phyloP scores from a whole-genome alignment of 345 rosid species.

The Lepidium sativum region DNA sequence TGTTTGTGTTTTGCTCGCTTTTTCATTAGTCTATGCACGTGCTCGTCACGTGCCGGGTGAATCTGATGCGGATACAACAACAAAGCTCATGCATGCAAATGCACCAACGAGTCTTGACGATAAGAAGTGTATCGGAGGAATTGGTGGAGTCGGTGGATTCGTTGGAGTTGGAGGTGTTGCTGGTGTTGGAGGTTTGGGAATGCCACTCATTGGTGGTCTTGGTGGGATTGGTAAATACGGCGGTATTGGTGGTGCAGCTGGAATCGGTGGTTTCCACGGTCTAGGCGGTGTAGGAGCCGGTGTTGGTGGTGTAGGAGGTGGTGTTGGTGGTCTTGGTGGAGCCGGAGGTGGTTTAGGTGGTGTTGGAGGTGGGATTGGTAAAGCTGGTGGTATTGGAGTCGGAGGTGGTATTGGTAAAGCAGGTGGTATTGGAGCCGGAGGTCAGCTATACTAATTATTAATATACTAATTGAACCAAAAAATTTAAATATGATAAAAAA shows the following conservation, averaged over 20 bases:
- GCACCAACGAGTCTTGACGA: slow-evolving; percentile 38
- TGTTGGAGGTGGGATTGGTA: slow-evolving; percentile 23
- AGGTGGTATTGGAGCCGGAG: slow-evolving; percentile 16
- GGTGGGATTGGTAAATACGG: slow-evolving; percentile 55
- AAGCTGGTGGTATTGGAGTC: slow-evolving; percentile 15
- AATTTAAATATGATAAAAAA: too few relatives aligned
- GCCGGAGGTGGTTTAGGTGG: slow-evolving; percentile 26
- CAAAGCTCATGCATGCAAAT: slow-evolving; percentile 27
- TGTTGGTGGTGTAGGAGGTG: slow-evolving; percentile 18
- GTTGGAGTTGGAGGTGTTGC: slow-evolving; percentile 65
- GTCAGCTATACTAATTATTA: neutral
- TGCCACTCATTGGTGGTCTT: slow-evolving; percentile 52
- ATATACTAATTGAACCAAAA: too few relatives aligned
- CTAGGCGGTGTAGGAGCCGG: slow-evolving; percentile 26
- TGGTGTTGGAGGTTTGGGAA: slow-evolving; percentile 45
- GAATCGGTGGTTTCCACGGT: slow-evolving; percentile 36
- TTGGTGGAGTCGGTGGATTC: slow-evolving; percentile 58
- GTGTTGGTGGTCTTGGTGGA: slow-evolving; percentile 22
- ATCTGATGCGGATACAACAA: neutral
- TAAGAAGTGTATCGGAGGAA: slow-evolving; percentile 38
- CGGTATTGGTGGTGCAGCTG: slow-evolving; percentile 42
- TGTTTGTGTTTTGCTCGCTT: slow-evolving; percentile 12
- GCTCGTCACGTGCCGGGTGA: slow-evolving; percentile 23
- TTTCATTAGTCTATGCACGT: slow-evolving; percentile 15
- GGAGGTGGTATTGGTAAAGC: neutral